Percentiles rank a stretch among this genome's conserved stretches.
Evolutionary conservation across 2,329 filamentous ascomycete species (phyloP).

Genomic region (Nothophoma quercina): DNA sequence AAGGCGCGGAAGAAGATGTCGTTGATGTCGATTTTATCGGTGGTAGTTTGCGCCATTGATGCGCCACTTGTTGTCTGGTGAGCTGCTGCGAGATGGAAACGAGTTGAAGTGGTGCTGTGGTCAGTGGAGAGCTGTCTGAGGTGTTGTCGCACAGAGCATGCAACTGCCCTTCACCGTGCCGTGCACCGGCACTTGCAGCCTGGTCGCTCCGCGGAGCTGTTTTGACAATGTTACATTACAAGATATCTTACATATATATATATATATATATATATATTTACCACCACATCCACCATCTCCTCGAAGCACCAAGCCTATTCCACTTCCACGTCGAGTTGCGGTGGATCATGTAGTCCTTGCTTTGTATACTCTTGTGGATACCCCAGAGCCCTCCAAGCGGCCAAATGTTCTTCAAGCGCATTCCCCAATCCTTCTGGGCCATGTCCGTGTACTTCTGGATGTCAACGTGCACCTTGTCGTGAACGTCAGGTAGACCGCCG

Average conservation of each 20-base stretch:
- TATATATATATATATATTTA: neutral
- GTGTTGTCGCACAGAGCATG: neutral
- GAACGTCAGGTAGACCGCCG: slow-evolving; percentile 67
- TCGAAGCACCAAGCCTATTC: slow-evolving; percentile 12
- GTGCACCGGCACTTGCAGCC: neutral
- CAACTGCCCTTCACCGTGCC: neutral
- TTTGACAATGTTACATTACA: neutral
- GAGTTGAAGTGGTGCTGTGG: neutral
- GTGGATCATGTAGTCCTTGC: slow-evolving; percentile 47
- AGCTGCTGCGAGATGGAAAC: too few species aligned
- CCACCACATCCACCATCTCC: slow-evolving; percentile 21
- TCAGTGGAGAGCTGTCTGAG: neutral
- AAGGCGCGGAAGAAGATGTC: slow-evolving; percentile 1
- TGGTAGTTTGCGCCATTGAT: neutral
- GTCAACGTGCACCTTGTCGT: slow-evolving; percentile 69
- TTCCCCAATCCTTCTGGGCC: slow-evolving; percentile 33
- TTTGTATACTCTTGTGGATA: slow-evolving; percentile 49
- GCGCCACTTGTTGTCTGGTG: too few species aligned
- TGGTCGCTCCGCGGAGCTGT: neutral
- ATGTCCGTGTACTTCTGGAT: slow-evolving; percentile 40
- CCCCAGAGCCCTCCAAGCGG: slow-evolving; percentile 50
- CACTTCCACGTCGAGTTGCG: slow-evolving; percentile 46
- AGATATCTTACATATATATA: neutral
- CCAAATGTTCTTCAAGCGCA: slow-evolving; percentile 41
- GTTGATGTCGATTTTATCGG: neutral